Base-by-base conservation (phyloP, 2,329 filamentous ascomycete genomes). In the Zasmidium angulare region DNA sequence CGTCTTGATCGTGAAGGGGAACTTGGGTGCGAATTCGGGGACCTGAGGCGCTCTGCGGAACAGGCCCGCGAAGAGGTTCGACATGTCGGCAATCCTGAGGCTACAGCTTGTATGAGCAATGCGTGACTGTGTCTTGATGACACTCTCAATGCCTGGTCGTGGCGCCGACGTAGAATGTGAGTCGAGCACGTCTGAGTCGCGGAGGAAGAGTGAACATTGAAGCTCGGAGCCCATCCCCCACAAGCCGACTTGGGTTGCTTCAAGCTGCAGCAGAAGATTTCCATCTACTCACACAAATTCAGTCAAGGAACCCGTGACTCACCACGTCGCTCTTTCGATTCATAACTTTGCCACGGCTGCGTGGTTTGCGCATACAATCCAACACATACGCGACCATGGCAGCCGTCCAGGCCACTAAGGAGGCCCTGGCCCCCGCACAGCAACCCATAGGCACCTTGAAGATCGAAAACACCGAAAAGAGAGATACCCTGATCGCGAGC, bases 401-500 rank as follows among this genome's bases (percentile, higher is more conserved):
- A 71, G 83, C 84, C 63, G 76, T 77, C 31, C 72, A 78, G 69
- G 77, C 77, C 47, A 83, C 83, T 48, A 75, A 82, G 65, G 79
- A 80, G 69, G 80, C 81, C 64, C 77, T 86, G 67, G 81, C 84
- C 70, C 81, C 82, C 56, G 77, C 76, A 70, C 78, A 81, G 66
- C 78, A 77, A 69, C 78, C 82, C 50, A 82, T 84, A 68, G 86
- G 86, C 64, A 88, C 85, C 46, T 76, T 88, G 63, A 87, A 88
- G 72, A 82, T 88, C 64, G 86, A 88, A 76, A 69, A 90, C 84
- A 96, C 92, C 43, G 91, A 96, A 71, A 96, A 96, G 79, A 83
- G 92, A 74, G 91, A 96, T 72, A 84, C 87, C 53, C 81, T 96
- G 66, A 88, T 95, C 68, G 86, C 86, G 29, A 84, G 89, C 70